Conservation (phyloP, 202 grass and related monocot species). For the Brachypodium distachyon region DNA sequence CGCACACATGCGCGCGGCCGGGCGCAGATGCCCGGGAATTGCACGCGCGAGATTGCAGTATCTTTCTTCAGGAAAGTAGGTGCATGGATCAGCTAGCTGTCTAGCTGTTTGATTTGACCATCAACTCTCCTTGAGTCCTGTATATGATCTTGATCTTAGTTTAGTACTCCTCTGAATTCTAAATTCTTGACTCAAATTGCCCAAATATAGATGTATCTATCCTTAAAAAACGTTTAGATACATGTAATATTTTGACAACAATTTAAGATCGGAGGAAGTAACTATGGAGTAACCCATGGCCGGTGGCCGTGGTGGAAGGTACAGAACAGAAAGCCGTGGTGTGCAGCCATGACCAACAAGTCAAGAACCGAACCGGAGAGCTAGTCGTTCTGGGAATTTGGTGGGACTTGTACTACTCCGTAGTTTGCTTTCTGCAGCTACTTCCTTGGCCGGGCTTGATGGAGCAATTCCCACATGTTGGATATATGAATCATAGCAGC, state of each 20-base stretch:
- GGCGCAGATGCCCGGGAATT: background rate
- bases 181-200: no score
- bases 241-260: no score
- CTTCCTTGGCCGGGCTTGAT: background rate
- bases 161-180: no score
- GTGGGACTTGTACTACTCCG: background rate
- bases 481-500: background rate
- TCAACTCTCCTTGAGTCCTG: background rate
- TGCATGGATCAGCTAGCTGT: background rate
- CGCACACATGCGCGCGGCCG: background rate
- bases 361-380: background rate
- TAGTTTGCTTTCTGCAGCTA: background rate
- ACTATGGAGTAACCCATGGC: no score
- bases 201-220: no score
- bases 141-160: background rate
- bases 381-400: background rate
- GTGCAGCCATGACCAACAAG: background rate
- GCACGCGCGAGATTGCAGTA: background rate
- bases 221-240: no score
- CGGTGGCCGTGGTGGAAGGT: no score
- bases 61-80: background rate
- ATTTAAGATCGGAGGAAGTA: no score
- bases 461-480: constrained; percentile 12
- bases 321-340: background rate
- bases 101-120: background rate